Conservation (phyloP, 305 asterid species). For the Euphrasia arctica region DNA sequence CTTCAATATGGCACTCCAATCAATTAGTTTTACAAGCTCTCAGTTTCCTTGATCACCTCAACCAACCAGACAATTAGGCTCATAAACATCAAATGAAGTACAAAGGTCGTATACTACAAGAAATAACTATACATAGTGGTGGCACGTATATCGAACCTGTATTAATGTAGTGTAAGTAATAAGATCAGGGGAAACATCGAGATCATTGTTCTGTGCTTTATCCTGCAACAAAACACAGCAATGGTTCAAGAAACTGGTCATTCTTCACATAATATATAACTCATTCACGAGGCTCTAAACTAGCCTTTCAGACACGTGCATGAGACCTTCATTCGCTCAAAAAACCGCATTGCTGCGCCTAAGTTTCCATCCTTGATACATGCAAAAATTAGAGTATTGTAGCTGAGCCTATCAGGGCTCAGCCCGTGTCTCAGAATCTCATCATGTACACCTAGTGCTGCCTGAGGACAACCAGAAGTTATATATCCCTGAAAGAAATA, state of each 20-base stretch:
- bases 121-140: slow-evolving; percentile 11
- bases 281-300: slow-evolving; percentile 50
- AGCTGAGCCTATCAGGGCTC: slow-evolving; percentile 58
- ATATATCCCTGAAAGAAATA: slow-evolving; percentile 60
- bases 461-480: slow-evolving; percentile 51
- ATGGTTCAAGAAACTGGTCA: slow-evolving; percentile 23
- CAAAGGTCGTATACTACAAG: slow-evolving; percentile 1
- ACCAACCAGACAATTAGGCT: background rate
- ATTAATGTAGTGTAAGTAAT: slow-evolving; percentile 64
- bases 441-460: slow-evolving; percentile 49
- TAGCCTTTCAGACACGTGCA: slow-evolving; percentile 54
- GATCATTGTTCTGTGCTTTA: slow-evolving; percentile 37
- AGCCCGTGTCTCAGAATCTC: slow-evolving; percentile 55
- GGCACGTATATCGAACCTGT: slow-evolving; percentile 39
- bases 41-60: too few relatives aligned
- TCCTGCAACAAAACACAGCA: slow-evolving; percentile 44
- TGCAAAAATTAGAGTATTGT: slow-evolving; percentile 65
- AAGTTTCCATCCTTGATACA: slow-evolving; percentile 53
- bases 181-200: slow-evolving; percentile 57
- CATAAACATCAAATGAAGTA: slow-evolving; percentile 12
- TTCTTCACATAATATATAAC: slow-evolving; percentile 22
- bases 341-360: slow-evolving; percentile 48
- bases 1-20: too few relatives aligned
- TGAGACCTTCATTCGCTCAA: slow-evolving; percentile 71
- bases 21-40: too few relatives aligned